Percentiles rank a stretch among this genome's conserved stretches.
phyloP scores from a whole-genome alignment of 306 rosid species.

The Abrus pulchellus region DNA sequence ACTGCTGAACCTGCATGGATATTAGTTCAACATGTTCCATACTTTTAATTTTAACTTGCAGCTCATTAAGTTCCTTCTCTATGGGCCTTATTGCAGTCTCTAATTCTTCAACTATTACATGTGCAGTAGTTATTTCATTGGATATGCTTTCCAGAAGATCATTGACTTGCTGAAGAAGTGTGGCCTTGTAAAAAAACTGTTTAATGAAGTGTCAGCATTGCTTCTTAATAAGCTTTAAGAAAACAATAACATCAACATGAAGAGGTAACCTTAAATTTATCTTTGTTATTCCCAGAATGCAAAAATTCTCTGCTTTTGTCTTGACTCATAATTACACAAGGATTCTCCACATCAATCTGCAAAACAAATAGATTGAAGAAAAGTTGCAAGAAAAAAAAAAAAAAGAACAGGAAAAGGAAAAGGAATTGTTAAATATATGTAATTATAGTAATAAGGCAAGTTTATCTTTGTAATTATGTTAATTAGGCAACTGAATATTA shows the following conservation, averaged over 20 bases:
- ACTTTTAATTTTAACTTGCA: conserved; percentile 75
- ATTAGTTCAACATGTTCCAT: conserved; percentile 91
- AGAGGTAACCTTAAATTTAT: conserved; percentile 86
- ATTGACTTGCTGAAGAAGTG: conserved; percentile 92
- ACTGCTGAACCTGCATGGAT: conserved; percentile 66
- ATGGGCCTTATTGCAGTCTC: conserved; percentile 81
- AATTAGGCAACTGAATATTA: too few species aligned
- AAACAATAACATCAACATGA: conserved; percentile 27
- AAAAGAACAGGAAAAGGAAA: not conserved
- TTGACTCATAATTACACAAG: conserved; percentile 94
- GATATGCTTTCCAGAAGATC: conserved; percentile 82
- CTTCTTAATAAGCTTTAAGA: conserved; percentile 42
- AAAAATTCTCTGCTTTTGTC: conserved; percentile 94
- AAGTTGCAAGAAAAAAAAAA: conserved; percentile 36
- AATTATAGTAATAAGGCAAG: too few species aligned
- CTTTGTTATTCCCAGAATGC: conserved; percentile 90
- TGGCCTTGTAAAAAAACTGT: conserved; percentile 97
- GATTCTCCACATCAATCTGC: conserved; percentile 98
- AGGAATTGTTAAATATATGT: not conserved
- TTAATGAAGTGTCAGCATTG: conserved; percentile 55
- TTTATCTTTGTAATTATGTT: too few species aligned
- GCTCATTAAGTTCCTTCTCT: conserved; percentile 80
- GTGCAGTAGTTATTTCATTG: conserved; percentile 60
- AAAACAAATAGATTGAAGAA: conserved; percentile 34
- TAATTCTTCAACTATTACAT: conserved; percentile 66